phyloP scores from a whole-genome alignment of 2,329 filamentous ascomycete genomes.

The Alternaria sp. region DNA sequence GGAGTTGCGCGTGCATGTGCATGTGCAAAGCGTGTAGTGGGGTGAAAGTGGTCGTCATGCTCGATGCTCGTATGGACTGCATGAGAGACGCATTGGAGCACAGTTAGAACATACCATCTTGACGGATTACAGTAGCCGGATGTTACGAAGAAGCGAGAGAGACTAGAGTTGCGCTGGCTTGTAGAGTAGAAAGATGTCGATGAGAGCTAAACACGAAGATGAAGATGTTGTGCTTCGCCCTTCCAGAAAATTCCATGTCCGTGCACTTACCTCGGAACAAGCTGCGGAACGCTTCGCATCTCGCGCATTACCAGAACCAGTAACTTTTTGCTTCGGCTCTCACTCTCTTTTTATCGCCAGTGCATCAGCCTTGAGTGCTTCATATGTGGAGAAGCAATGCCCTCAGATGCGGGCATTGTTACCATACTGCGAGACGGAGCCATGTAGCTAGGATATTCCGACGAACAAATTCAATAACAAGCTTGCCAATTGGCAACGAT shows the following conservation, averaged over 20 bases:
- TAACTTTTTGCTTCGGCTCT: constrained; percentile 2
- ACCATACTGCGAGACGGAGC: constrained; percentile 24
- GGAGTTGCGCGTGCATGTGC: neutral
- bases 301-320: constrained; percentile 17
- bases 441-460: constrained; percentile 24
- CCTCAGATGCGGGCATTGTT: constrained; percentile 41
- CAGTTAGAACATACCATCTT: neutral
- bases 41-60: neutral
- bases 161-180: constrained; percentile 12
- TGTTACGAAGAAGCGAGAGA: constrained; percentile 24
- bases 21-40: neutral
- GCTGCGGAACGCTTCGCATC: constrained; percentile 13
- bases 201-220: constrained; percentile 6
- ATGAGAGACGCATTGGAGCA: neutral
- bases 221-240: constrained; percentile 15
- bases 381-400: constrained; percentile 49
- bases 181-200: constrained; percentile 20
- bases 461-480: constrained; percentile 32
- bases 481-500: constrained; percentile 31
- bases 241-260: constrained; percentile 29
- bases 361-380: constrained; percentile 4
- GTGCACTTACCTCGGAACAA: constrained; percentile 27
- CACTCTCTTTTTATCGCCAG: neutral
- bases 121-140: constrained; percentile 11
- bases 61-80: neutral